These are phyloP conservation scores for Verticillium tricorpus DNA, from an alignment of 2,329 filamentous ascomycete genomes.

Conservation along the genomic window DNA sequence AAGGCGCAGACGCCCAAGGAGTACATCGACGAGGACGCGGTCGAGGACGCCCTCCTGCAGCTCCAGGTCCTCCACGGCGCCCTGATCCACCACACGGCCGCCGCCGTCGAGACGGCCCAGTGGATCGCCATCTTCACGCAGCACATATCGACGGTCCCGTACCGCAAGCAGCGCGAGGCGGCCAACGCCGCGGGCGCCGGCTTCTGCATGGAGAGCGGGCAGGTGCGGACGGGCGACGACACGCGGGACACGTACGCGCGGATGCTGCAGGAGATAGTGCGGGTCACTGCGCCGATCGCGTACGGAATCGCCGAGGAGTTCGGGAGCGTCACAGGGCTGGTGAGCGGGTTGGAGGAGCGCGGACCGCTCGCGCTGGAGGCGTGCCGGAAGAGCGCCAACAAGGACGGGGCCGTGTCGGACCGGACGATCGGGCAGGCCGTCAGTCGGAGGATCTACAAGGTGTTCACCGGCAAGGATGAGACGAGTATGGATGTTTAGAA, in stretches of 20 bases:
- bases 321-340: conserved; percentile 50
- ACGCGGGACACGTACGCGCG: conserved; percentile 63
- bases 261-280: conserved; percentile 71
- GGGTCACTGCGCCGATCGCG: conserved; percentile 68
- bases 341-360: conserved; percentile 50
- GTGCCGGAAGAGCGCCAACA: conserved; percentile 53
- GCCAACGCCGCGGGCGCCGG: conserved; percentile 47
- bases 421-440: conserved; percentile 51
- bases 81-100: conserved; percentile 65
- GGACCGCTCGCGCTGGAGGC: conserved; percentile 61
- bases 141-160: conserved; percentile 72
- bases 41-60: conserved; percentile 67
- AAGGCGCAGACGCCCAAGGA: conserved; percentile 36
- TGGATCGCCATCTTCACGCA: conserved; percentile 74
- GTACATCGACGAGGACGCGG: conserved; percentile 60
- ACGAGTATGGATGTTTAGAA: conserved; percentile 48
- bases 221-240: conserved; percentile 66
- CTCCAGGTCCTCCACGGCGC: conserved; percentile 64
- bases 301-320: conserved; percentile 63
- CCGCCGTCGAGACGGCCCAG: conserved; percentile 59
- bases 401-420: conserved; percentile 52
- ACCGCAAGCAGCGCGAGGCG: conserved; percentile 51
- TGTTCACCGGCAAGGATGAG: conserved; percentile 55
- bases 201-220: conserved; percentile 77
- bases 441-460: conserved; percentile 53